Evolutionary conservation across 345 rosid species (phyloP).

Genomic region (Linum tenue): DNA sequence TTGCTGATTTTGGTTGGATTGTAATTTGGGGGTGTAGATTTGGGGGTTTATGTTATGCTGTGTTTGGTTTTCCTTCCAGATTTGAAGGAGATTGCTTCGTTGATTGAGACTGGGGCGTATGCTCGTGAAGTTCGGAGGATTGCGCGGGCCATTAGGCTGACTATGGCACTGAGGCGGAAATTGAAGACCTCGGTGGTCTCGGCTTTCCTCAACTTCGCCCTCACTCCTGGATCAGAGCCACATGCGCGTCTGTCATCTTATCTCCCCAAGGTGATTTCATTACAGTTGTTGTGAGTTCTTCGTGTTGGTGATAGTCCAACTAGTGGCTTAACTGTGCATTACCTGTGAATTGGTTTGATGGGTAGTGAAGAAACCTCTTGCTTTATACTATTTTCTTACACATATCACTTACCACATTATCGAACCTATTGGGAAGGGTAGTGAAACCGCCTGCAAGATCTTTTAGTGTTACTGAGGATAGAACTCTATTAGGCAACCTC

Average conservation of each 20-base stretch:
- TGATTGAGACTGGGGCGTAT: constrained; percentile 62
- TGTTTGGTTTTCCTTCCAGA: constrained; percentile 21
- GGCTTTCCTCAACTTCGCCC: constrained; percentile 50
- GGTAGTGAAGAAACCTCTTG: not conserved
- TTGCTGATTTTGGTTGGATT: not conserved
- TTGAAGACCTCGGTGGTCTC: constrained; percentile 44
- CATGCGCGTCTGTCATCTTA: constrained; percentile 39
- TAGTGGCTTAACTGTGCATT: not conserved
- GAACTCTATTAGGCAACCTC: too few species aligned
- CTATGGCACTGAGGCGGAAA: constrained; percentile 49
- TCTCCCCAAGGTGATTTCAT: constrained; percentile 36
- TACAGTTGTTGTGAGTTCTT: not conserved
- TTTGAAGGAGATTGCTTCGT: constrained; percentile 66
- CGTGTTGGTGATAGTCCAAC: not conserved
- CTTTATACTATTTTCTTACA: not conserved
- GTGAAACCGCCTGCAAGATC: not conserved
- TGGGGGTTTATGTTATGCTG: not conserved
- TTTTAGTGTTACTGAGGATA: not conserved
- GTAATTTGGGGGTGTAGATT: constrained; percentile 5
- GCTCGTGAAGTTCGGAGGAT: constrained; percentile 64
- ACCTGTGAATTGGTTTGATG: not conserved
- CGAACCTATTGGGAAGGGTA: not conserved
- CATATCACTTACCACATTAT: not conserved
- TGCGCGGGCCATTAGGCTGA: constrained; percentile 59
- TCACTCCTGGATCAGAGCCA: constrained; percentile 56